Evolutionary conservation across 257 asterid genomes (phyloP).

Genomic region (Nicotiana otophora): DNA sequence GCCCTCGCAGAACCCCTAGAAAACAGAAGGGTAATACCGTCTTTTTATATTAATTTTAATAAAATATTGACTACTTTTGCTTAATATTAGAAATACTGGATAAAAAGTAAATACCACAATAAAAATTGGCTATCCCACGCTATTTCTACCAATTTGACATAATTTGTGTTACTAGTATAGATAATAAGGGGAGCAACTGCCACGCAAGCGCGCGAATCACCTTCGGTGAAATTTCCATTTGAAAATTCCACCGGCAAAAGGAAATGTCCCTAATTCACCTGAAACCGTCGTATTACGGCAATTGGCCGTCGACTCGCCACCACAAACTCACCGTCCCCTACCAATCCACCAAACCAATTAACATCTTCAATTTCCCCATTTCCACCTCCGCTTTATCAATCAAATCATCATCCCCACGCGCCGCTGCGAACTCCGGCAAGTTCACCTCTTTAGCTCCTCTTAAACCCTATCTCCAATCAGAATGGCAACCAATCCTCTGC

Average conservation of each 20-base stretch:
- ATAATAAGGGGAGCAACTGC: not conserved
- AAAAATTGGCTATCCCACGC: no score
- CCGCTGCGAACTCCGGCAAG: slow-evolving; percentile 16
- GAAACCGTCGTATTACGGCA: slow-evolving; percentile 19
- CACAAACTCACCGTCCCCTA: slow-evolving; percentile 14
- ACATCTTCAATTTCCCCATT: not conserved
- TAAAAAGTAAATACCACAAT: no score
- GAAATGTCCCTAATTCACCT: slow-evolving; percentile 29
- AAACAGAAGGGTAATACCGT: no score
- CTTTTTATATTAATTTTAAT: no score
- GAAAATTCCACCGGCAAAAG: not conserved
- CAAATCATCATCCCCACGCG: slow-evolving; percentile 19
- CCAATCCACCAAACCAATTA: not conserved
- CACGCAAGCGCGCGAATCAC: not conserved
- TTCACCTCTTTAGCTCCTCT: slow-evolving; percentile 33
- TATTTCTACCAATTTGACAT: no score
- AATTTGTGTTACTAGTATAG: no score
- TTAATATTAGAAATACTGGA: no score
- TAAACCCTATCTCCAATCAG: slow-evolving; percentile 59
- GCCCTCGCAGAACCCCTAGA: no score
- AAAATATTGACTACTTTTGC: no score
- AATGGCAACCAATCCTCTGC: slow-evolving; percentile 62
- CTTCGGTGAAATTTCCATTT: not conserved
- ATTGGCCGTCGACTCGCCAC: slow-evolving; percentile 15
- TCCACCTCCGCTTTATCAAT: not conserved